These are phyloP conservation scores for Collybia nuda DNA, from an alignment of 768 basidiomycete species.

Conservation along the genomic window DNA sequence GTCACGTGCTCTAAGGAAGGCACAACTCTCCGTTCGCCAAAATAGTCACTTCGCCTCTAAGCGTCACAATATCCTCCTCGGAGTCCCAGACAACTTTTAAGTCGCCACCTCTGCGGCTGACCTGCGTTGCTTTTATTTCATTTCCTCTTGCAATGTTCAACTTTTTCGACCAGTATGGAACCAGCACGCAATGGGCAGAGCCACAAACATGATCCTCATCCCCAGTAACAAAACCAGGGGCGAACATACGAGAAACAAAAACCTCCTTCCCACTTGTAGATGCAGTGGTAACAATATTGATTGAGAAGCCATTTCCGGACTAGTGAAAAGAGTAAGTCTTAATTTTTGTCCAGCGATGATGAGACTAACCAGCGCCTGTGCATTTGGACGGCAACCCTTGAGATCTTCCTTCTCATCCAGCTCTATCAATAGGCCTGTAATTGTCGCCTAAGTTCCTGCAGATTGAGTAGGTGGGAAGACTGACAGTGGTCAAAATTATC, in stretches of 20 bases:
- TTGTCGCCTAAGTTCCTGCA: not conserved
- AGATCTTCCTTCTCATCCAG: slow-evolving; percentile 30
- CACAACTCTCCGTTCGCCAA: slow-evolving; percentile 33
- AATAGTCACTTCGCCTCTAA: slow-evolving; percentile 35
- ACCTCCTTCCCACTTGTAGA: slow-evolving; percentile 26
- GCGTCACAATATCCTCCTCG: slow-evolving; percentile 23
- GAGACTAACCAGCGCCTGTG: slow-evolving; percentile 31
- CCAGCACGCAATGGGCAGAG: slow-evolving; percentile 48
- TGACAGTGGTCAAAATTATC: slow-evolving; percentile 30
- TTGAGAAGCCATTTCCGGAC: slow-evolving; percentile 30
- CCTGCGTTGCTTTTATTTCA: slow-evolving; percentile 45
- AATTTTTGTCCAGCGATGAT: not conserved
- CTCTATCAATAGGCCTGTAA: slow-evolving; percentile 37
- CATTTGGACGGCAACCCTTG: slow-evolving; percentile 24
- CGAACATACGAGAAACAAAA: slow-evolving; percentile 54
- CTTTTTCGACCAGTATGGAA: slow-evolving; percentile 49
- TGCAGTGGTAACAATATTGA: slow-evolving; percentile 39
- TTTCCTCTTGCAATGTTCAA: slow-evolving; percentile 25
- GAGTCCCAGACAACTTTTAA: slow-evolving; percentile 38
- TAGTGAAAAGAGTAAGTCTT: slow-evolving; percentile 8
- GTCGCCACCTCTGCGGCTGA: slow-evolving; percentile 50
- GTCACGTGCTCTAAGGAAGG: not conserved
- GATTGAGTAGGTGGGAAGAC: not conserved
- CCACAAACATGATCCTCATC: slow-evolving; percentile 56
- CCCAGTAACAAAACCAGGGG: slow-evolving; percentile 28